Conservation (phyloP, 306 rosid species). For the Fragaria iinumae region DNA sequence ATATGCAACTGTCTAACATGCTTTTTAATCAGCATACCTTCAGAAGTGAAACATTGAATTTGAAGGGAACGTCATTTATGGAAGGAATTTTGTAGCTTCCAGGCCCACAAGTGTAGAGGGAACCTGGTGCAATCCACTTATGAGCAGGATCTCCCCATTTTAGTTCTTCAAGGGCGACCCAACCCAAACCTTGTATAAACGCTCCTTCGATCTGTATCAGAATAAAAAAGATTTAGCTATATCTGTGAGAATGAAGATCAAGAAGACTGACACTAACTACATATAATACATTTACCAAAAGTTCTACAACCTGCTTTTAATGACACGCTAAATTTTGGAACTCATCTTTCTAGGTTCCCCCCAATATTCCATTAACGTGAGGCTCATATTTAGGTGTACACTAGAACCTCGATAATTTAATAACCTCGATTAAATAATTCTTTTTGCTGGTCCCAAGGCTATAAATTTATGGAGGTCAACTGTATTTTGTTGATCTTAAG, state of each 20-base stretch:
- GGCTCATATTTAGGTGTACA: neutral
- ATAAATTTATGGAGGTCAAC: too few relatives aligned
- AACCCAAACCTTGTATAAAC: conserved; percentile 91
- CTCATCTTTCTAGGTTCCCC: neutral
- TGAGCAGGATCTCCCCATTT: conserved; percentile 98
- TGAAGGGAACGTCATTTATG: conserved; percentile 73
- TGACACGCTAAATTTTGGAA: neutral
- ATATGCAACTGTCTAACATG: neutral
- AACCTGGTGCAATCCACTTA: conserved; percentile 75
- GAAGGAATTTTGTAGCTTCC: conserved; percentile 92
- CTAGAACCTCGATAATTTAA: too few relatives aligned
- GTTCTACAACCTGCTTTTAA: neutral
- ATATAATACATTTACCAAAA: neutral
- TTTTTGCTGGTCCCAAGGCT: too few relatives aligned
- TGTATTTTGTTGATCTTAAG: too few relatives aligned
- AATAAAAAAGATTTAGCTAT: conserved; percentile 12
- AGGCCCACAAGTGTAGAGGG: conserved; percentile 76
- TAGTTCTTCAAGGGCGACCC: conserved; percentile 92
- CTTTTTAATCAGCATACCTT: conserved; percentile 49
- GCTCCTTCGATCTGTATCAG: conserved; percentile 83
- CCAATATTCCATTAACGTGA: neutral
- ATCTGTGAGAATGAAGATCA: neutral
- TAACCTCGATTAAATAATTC: too few relatives aligned
- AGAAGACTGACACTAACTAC: neutral
- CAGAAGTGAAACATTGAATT: conserved; percentile 75